Base-by-base conservation (phyloP, 1,284 basidiomycete genomes). In the Heterobasidion annosum region DNA sequence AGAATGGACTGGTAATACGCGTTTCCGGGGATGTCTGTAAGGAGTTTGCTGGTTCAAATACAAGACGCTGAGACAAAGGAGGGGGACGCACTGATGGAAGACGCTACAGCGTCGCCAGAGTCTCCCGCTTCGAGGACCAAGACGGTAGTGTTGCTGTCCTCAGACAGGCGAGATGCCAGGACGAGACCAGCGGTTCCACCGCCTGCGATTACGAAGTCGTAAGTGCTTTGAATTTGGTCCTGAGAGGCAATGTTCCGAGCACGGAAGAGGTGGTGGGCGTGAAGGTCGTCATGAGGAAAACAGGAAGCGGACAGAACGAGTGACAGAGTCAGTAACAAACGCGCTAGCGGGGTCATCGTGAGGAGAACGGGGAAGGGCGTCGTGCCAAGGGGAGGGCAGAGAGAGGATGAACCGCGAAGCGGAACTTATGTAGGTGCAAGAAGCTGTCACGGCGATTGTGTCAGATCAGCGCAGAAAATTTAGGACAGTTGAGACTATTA, bases 151-250 rank as follows among this genome's bases (percentile, higher is more conserved):
- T 67, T 70, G 0, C 78, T 68, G 57, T 83, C 73, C 64, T 88
- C 85, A 8, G 78, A 80, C 32, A 88, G 69, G 33, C 85, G 74
- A 2, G 81, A 73, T 3, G 85, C 85, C 37, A 88, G 72, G 0
- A 78, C 83, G 59, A 84, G 87, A 7, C 86, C 85, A 1, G 82
- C 76, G 8, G 85, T 85, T 7, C 85, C 83, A 68, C 83, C 83
- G 18, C 83, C 83, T 42, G 82, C 74, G 50, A 86, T 68, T 51
- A 88, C 74, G 16, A 85, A 70, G 65, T 88, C 84, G 58, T 77
- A 85, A 45, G 45, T 18, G 25, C 18, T 16, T 16, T 16, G 9
- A 32, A 47, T 16, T 9, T 47, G 45, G 45, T 32, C 25, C 16
- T 13, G 12, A 10, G 45, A 18, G 12, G 25, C 45, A 7, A 47